Percentiles rank a stretch among this genome's conserved stretches.
Conservation (phyloP, 2,329 filamentous ascomycete genomes). For the Aspergillus quadrilineatus region DNA sequence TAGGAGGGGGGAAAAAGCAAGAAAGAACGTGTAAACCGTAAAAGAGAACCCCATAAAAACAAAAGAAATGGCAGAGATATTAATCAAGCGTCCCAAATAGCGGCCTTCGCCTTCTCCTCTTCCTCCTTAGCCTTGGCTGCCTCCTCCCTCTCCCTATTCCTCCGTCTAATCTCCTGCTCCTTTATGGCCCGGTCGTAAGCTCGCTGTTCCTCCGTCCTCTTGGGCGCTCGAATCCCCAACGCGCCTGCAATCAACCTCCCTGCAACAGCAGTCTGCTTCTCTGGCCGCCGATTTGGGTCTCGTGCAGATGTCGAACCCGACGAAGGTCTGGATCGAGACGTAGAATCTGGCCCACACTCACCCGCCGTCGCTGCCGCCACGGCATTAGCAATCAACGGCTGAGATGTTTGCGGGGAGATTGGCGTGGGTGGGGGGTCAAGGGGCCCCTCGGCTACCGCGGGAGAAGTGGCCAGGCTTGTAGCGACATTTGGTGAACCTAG, state of each 20-base stretch:
- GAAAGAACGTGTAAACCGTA: background rate
- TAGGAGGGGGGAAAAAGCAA: background rate
- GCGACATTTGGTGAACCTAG: background rate
- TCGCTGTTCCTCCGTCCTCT: conserved; percentile 81
- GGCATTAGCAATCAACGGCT: conserved; percentile 21
- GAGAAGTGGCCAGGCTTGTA: conserved; percentile 1
- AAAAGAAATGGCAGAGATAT: background rate
- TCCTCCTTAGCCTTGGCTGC: conserved; percentile 63
- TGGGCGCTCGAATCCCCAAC: conserved; percentile 75
- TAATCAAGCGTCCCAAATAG: conserved; percentile 74
- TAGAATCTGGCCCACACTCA: background rate
- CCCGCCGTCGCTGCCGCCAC: conserved; percentile 13
- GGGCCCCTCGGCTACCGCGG: conserved; percentile 26
- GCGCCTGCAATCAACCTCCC: conserved; percentile 85
- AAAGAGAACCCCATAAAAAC: background rate
- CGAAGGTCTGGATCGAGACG: background rate
- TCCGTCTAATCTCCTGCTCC: conserved; percentile 77
- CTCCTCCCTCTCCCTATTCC: conserved; percentile 69
- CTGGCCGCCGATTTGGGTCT: conserved; percentile 56
- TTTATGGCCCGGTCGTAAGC: conserved; percentile 80
- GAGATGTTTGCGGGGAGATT: conserved; percentile 52
- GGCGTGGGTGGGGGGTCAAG: conserved; percentile 67
- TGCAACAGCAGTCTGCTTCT: conserved; percentile 92
- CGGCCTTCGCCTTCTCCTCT: conserved; percentile 70
- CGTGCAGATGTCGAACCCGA: conserved; percentile 13